Percentiles rank a stretch among this genome's conserved stretches.
phyloP scores from a whole-genome alignment of 1,139 yeast genomes.

The Lipomyces yarrowii region DNA sequence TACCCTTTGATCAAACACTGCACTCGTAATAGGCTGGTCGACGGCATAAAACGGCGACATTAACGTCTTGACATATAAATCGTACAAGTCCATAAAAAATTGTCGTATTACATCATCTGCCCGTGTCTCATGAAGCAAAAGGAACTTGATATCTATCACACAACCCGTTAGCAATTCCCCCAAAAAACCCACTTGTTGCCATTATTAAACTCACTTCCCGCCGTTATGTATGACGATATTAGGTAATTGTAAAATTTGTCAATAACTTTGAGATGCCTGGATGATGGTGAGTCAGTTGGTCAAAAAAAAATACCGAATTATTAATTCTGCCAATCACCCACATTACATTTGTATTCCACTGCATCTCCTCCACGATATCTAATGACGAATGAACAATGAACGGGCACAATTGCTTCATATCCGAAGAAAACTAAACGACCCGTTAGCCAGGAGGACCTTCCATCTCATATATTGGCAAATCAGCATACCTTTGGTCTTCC shows the following conservation, averaged over 20 bases:
- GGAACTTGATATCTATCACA: constrained; percentile 60
- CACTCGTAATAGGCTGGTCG: constrained; percentile 72
- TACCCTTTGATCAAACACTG: constrained; percentile 76
- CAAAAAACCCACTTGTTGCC: too few species aligned
- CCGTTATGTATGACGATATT: constrained; percentile 82
- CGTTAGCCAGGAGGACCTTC: not conserved
- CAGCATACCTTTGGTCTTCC: constrained; percentile 53
- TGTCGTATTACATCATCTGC: constrained; percentile 78
- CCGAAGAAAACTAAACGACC: constrained; percentile 58
- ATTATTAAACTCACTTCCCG: constrained; percentile 54
- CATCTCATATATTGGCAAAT: not conserved
- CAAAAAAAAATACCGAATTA: not conserved
- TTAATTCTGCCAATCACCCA: constrained; percentile 1
- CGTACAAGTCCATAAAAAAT: constrained; percentile 84
- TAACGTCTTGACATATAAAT: constrained; percentile 79
- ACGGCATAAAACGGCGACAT: constrained; percentile 84
- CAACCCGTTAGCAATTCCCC: not conserved
- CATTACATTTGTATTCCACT: constrained; percentile 59
- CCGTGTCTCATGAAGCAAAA: constrained; percentile 69
- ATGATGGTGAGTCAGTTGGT: not conserved
- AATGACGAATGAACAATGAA: constrained; percentile 85
- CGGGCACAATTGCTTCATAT: constrained; percentile 79
- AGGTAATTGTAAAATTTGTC: constrained; percentile 84
- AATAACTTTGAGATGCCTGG: constrained; percentile 64
- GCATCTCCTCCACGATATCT: constrained; percentile 86